Evolutionary conservation across 257 asterid species (phyloP), one percentile per base, ranked within the genome.

Genomic region (Striga asiatica): DNA sequence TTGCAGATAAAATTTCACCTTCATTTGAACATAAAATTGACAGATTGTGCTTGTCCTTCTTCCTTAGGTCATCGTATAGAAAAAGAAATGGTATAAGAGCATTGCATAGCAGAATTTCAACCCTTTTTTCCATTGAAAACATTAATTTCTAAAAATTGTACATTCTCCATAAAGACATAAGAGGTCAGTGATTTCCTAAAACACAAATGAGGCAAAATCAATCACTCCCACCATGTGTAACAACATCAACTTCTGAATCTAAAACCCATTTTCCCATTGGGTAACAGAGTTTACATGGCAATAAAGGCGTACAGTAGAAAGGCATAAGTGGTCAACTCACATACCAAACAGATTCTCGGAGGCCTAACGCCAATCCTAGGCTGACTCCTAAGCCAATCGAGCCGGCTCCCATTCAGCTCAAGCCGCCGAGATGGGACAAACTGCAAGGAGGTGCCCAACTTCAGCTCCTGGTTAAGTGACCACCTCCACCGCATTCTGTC

Each of bases 321-420:
- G n/a, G 42, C 12, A 29, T 3, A 22, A 6, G 29, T 3, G 49
- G 20, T 54, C 46, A 7, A 10, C 42, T 54, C 47, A 54, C 39
- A 45, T 12, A 84, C 97, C 62, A 88, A 70, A 56, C 85, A 81
- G 59, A 88, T 75, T 65, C 83, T 74, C 6, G 95, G 95, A 49
- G 76, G 83, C 24, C 96, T 85, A 68, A 83, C 74, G 28, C 96
- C 95, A 8, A 86, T 65, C 72, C 92, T 73, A 18, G 85, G 83
- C 74, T 77, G 88, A 43, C 67, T 75, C 68, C 94, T 65, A 34
- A 83, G 77, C 71, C 71, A 69, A 71, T 86, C 89, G 11, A 86
- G 75, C 29, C 92, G 75, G 56, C 76, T 66, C 4, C 35, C 74
- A 8, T 69, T 76, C 49, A 69, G 58, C 59, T 72, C 64, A 25